Percentiles rank a stretch among this genome's conserved stretches.
phyloP scores from a whole-genome alignment of 106 monocot species.

The Dendrobium chrysotoxum region DNA sequence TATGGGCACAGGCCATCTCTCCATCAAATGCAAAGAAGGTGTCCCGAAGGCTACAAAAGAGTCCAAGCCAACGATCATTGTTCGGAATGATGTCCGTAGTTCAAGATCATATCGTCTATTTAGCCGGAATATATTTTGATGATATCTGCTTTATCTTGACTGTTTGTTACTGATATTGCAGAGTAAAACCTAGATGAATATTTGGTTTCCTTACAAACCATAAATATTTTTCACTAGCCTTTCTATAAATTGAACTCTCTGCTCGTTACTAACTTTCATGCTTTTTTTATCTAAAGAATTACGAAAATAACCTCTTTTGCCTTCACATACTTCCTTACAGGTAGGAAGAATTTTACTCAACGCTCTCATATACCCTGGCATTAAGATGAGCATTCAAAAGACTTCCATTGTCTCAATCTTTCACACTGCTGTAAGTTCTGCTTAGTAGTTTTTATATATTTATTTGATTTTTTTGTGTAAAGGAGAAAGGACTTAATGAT shows the following conservation, averaged over 20 bases:
- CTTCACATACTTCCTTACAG: constrained; percentile 25
- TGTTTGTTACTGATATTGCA: too few relatives aligned
- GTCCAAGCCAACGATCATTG: constrained; percentile 75
- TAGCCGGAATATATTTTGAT: background rate
- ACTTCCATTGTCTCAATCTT: constrained; percentile 81
- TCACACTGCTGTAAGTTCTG: constrained; percentile 55
- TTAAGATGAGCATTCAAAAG: constrained; percentile 74
- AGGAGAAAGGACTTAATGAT: too few relatives aligned
- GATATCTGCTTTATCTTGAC: background rate
- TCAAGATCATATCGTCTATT: too few relatives aligned
- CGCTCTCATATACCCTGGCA: constrained; percentile 84
- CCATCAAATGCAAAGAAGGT: constrained; percentile 85
- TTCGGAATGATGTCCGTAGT: constrained; percentile 84
- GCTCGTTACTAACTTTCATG: background rate
- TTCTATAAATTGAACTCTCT: too few relatives aligned
- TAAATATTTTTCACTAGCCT: background rate
- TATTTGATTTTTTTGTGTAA: background rate
- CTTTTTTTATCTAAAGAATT: background rate
- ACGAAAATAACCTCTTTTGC: background rate
- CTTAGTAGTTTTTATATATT: background rate
- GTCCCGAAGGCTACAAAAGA: constrained; percentile 64
- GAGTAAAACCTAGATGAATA: background rate
- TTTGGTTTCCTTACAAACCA: background rate
- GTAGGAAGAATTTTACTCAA: constrained; percentile 90
- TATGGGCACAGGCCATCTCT: constrained; percentile 80